Base-by-base conservation (phyloP, 73 alveolate species). In the Stentor roeselii region DNA sequence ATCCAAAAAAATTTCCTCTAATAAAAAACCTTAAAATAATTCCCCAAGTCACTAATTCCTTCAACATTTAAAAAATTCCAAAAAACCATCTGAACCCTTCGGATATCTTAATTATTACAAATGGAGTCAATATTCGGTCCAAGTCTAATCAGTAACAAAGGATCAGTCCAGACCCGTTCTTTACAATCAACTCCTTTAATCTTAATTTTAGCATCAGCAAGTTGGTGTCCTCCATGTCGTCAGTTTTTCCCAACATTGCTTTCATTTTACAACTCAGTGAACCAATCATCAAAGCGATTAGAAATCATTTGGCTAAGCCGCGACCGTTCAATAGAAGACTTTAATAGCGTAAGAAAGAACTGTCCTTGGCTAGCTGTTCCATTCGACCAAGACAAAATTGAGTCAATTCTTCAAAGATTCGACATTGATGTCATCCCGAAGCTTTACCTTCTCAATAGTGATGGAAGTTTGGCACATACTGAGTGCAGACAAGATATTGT, bases 341-440 rank as follows among this genome's bases (percentile, higher is more conserved):
- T 78, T 84, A 83, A 88, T 39, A 78, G 87, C 82, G 83, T 36
- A 82, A 77, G 77, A 11, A 21, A 32, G 27, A 67, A 67, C 34
- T 15, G 21, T n/a, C 96, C 96, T 37, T 93, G 94, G 95, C 78
- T 89, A 34, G 94, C 94, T 15, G 77, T 92, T 6, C 91, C 90
- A 41, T 91, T 67, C 42, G 80, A 85, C 36, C 94, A 87, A 42
- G 86, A 78, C 40, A 88, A 90, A 61, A 83, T 91, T 30, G 88
- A 34, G 39, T 78, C 84, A n/a, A 30, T 76, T 15, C 30, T 39
- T 1, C 82, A 76, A 35, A 76, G 74, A 76, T 76, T 37, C 34
- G 84, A 40, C 21, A 41, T 76, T 14, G 39, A 30, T 21, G 84
- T 32, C 27, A 76, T 76, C 39, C 84, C 84, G 6, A 39, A 39